These are phyloP conservation scores for Elongisporangium undulatum DNA, from an alignment of 352 stramenopile genomes.

Conservation along the genomic window DNA sequence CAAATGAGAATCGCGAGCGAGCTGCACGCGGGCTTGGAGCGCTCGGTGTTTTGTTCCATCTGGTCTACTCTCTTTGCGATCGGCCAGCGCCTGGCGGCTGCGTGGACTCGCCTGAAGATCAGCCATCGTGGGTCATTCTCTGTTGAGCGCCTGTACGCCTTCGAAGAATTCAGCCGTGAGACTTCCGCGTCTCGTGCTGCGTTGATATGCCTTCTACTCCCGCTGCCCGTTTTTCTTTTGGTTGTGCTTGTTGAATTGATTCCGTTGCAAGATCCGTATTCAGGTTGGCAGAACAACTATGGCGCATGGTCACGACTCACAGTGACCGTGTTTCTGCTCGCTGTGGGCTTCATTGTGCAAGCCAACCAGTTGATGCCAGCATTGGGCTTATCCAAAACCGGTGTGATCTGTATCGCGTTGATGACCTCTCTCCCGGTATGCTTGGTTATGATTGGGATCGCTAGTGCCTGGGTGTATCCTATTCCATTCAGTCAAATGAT, in stretches of 20 bases:
- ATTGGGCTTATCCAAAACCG: not conserved
- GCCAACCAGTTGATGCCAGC: not conserved
- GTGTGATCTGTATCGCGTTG: not conserved
- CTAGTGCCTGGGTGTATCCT: constrained; percentile 7
- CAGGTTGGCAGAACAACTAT: constrained; percentile 18
- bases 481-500: constrained; percentile 10
- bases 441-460: constrained; percentile 9
- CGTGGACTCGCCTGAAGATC: constrained; percentile 13
- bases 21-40: not conserved
- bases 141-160: constrained; percentile 12
- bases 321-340: not conserved
- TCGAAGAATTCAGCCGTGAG: constrained; percentile 16
- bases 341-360: not conserved
- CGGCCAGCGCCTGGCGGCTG: not conserved
- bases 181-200: not conserved
- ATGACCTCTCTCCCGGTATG: constrained; percentile 5
- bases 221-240: constrained; percentile 8
- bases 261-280: constrained; percentile 12
- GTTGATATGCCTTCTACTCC: constrained; percentile 8
- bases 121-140: constrained; percentile 18
- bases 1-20: not conserved
- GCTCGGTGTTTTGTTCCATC: not conserved
- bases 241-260: constrained; percentile 11
- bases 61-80: not conserved
- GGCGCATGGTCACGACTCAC: constrained; percentile 16